Base-by-base conservation (phyloP, 2,329 filamentous ascomycete species). In the Aureobasidium sp. region DNA sequence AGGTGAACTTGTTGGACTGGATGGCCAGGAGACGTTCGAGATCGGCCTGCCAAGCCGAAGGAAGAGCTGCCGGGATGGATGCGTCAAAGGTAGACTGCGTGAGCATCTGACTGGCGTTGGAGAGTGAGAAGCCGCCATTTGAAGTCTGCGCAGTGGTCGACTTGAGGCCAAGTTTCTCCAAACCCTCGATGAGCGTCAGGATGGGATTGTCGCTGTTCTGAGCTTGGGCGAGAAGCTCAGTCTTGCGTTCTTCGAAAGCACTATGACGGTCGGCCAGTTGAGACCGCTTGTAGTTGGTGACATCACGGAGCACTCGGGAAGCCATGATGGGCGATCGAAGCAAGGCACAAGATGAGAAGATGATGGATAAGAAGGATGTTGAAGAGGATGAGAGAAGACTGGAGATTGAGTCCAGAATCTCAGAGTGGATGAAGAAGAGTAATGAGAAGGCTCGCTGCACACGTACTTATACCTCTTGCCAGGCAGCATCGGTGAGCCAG, bases 1-100 rank as follows among this genome's bases (percentile, higher is more conserved):
- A 79, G 55, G 75, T 67, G 59, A 76, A 78, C 63, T 75, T 77
- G 16, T 75, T 72, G 6, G 76, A 76, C 57, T 78, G 75, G 41
- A 69, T 72, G 25, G 77, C 67, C 11, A 80, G 68, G 41, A 77
- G 71, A 3, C 68, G 68, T n/a, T 74, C 66, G 9, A 79, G 68
- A 1, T 70, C 70, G 10, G 30, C 37, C 36, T 47, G 49, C 61
- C 60, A 64, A 34, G 57, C 48, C 5, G 27, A 8, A 36, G 59
- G 37, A 32, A 62, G 62, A n/a, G 39, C 44, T 10, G 61, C 37
- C 34, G 63, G 63, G 27, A 64, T 59, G 3, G 63, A 64, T 11
- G 60, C 61, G 27, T 64, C 63, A 30, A 57, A 54, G 42, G 62
- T 34, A 25, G 63, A 59, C 27, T 64, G 63, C 2, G 32, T 61